These are phyloP conservation scores for Candida koratica DNA, from an alignment of 805 yeast genomes.

Conservation along the genomic window DNA sequence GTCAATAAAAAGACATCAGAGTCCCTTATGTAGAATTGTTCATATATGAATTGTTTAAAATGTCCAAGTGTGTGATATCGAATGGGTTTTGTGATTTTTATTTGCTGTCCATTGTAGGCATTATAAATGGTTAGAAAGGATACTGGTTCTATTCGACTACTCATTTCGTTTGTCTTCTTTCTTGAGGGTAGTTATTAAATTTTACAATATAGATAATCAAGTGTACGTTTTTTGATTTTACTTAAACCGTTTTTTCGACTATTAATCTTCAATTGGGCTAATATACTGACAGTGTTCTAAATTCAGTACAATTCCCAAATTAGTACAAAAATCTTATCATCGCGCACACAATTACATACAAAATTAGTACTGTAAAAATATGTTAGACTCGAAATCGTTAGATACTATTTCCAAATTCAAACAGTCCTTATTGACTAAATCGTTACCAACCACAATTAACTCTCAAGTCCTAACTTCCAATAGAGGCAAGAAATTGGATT, in stretches of 20 bases:
- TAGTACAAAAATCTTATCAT: background rate
- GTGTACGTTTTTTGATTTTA: no score
- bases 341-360: no score
- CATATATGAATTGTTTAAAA: constrained; percentile 29
- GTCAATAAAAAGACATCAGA: constrained; percentile 49
- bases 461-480: constrained; percentile 17
- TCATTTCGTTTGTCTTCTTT: background rate
- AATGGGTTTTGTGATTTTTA: constrained; percentile 38
- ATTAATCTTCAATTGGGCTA: no score
- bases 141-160: constrained; percentile 11
- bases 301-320: background rate
- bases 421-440: constrained; percentile 24
- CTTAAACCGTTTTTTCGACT: no score
- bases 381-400: constrained; percentile 34
- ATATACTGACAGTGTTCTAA: background rate
- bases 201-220: no score
- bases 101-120: constrained; percentile 34
- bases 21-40: constrained; percentile 23
- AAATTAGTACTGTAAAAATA: no score
- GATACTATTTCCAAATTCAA: constrained; percentile 38
- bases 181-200: no score
- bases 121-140: constrained; percentile 30
- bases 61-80: constrained; percentile 32
- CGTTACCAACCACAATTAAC: constrained; percentile 13
- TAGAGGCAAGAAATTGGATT: constrained; percentile 31